These are phyloP conservation scores for Drosera capensis DNA, from an alignment of 148 eudicot genomes.

Conservation along the genomic window DNA sequence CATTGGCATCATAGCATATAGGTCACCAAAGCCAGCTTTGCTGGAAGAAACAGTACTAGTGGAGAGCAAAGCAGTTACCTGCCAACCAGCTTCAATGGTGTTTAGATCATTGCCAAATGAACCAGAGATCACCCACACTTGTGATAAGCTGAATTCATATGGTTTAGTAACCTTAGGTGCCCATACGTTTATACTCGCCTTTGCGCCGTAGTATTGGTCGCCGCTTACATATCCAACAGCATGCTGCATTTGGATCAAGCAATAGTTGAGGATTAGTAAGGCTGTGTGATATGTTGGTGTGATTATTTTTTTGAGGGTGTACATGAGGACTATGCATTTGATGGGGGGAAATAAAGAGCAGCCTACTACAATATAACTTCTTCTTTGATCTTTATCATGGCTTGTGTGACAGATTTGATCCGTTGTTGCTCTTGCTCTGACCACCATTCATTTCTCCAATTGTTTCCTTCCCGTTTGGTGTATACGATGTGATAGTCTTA, in stretches of 20 bases:
- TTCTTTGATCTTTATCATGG: slow-evolving; percentile 7
- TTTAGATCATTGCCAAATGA: slow-evolving; percentile 92
- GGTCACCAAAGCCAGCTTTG: neutral
- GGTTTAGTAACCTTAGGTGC: slow-evolving; percentile 52
- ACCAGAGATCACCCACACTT: slow-evolving; percentile 91
- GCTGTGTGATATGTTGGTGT: too few relatives aligned
- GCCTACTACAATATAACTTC: slow-evolving; percentile 14
- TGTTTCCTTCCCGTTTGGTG: too few relatives aligned
- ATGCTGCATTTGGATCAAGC: slow-evolving; percentile 77
- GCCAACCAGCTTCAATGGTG: slow-evolving; percentile 99
- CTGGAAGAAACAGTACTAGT: neutral
- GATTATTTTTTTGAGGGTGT: too few relatives aligned
- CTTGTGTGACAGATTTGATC: slow-evolving; percentile 10
- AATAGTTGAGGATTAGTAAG: too few relatives aligned
- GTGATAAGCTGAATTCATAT: slow-evolving; percentile 87
- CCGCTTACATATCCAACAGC: slow-evolving; percentile 91
- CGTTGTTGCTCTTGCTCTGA: slow-evolving; percentile 7
- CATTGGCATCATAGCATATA: too few relatives aligned
- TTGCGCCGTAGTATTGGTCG: slow-evolving; percentile 81
- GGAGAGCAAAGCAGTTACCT: slow-evolving; percentile 30
- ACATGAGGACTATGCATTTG: too few relatives aligned
- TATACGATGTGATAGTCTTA: too few relatives aligned
- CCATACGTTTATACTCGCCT: slow-evolving; percentile 90
- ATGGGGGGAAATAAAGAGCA: slow-evolving; percentile 10
- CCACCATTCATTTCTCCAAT: neutral